Base-by-base conservation (phyloP, 2,329 filamentous ascomycete genomes). In the Cordyceps pruinosa region DNA sequence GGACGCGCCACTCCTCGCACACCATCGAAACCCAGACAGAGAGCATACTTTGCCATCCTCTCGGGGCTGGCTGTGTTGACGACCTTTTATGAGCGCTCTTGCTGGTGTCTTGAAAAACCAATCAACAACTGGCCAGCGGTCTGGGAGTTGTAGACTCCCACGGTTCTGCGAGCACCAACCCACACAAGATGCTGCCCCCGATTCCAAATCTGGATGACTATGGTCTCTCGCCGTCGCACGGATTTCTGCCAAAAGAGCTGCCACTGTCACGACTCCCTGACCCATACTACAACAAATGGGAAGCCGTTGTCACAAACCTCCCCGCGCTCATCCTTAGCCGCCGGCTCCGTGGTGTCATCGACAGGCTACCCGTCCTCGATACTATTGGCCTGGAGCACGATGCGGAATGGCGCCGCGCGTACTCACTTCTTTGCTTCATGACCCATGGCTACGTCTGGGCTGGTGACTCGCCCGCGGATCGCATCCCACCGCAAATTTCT, bases 371-470 rank as follows among this genome's bases (percentile, higher is more conserved):
- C 8, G 78, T 96, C 56, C 83, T 99, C 61, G 90, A 89, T 54
- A 95, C 92, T 47, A 79, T 85, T 62, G 85, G 89, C 67, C 84
- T 99, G 65, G 83, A 88, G 72, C 85, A 88, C 62, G 89, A 93
- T 65, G 81, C 88, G 59, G 91, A 99, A 80, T 97, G 93, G 94
- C 85, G 90, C 66, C 83, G 94, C 66, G 94, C 94, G 61, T 97
- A 97, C 75, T 88, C 88, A 59, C 80, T 97, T 55, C 80, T 99
- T 58, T 88, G 85, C 59, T 97, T 97, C 74, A 90, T 97, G 73
- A 83, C 91, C 35, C 93, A 99, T 75, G 89, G 87, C 63, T 99
- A 97, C 75, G 90, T 99, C 68, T 99, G 94, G 94, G 90, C 90
- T 67, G 93, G 90, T 71, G 88, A 95, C 66, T 82, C 78, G 64